A percentile compares a stretch with the other conserved stretches of the same genome.
Conservation (phyloP, 768 basidiomycete species). For the Lyophyllum decastes region DNA sequence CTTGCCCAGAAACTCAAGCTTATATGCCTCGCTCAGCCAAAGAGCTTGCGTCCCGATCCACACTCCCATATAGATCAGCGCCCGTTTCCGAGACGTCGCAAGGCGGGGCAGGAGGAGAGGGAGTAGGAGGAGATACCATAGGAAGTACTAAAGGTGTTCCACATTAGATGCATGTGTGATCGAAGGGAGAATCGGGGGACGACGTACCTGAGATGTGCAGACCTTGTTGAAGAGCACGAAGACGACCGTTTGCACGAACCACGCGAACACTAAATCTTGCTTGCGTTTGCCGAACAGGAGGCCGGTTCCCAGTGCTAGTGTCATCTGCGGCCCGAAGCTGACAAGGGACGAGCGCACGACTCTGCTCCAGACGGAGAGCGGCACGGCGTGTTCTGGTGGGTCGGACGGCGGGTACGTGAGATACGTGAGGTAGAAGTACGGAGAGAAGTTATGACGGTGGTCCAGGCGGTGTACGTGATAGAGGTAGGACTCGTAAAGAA, state of each 20-base stretch:
- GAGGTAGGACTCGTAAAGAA: conserved; percentile 88
- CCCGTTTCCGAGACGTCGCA: conserved; percentile 45
- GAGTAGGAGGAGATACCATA: conserved; percentile 92
- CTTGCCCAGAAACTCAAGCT: conserved; percentile 83
- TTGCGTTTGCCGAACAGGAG: conserved; percentile 63
- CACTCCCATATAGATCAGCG: conserved; percentile 42
- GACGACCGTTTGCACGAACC: conserved; percentile 87
- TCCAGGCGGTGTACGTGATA: conserved; percentile 92
- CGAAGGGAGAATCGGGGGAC: not conserved
- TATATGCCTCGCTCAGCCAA: conserved; percentile 92
- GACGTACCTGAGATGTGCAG: conserved; percentile 87
- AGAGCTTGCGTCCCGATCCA: conserved; percentile 84
- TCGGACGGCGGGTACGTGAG: conserved; percentile 65
- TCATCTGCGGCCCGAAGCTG: conserved; percentile 85
- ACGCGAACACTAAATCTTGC: conserved; percentile 72
- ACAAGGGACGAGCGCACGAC: conserved; percentile 72
- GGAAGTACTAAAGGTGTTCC: conserved; percentile 73
- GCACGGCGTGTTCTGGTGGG: conserved; percentile 14
- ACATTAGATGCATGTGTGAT: not conserved
- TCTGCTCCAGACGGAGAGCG: conserved; percentile 36
- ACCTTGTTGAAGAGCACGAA: conserved; percentile 99
- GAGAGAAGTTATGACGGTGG: conserved; percentile 98
- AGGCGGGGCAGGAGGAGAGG: conserved; percentile 79
- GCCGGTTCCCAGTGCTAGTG: conserved; percentile 69
- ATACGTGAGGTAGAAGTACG: conserved; percentile 95